These are phyloP conservation scores for Deinandra increscens DNA, from an alignment of 129 eudicot genomes.

Conservation along the genomic window DNA sequence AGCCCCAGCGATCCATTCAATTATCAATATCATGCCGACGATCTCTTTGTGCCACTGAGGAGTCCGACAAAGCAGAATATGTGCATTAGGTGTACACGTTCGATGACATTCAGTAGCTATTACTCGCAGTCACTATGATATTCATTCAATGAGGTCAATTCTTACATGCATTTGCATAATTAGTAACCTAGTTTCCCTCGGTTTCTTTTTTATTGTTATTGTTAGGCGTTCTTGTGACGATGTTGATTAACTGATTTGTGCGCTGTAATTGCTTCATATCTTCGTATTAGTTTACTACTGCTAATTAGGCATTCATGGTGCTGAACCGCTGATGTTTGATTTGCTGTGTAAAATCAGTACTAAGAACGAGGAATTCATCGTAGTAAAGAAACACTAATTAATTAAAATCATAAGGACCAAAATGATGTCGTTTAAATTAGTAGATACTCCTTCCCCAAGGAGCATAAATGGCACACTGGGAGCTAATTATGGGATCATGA, in stretches of 20 bases:
- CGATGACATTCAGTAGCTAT: background rate
- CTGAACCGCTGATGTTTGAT: background rate
- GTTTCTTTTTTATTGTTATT: background rate
- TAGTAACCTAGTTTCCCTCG: background rate
- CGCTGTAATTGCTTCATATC: background rate
- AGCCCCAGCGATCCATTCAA: background rate
- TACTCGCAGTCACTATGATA: background rate
- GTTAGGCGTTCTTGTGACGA: background rate
- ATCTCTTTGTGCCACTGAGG: slow-evolving; percentile 44
- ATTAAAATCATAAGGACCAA: no score
- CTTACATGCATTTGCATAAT: slow-evolving; percentile 10
- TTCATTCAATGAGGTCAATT: slow-evolving; percentile 7
- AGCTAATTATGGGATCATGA: no score
- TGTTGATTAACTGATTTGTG: background rate
- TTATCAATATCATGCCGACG: background rate
- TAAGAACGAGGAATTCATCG: background rate
- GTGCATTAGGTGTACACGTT: slow-evolving; percentile 45
- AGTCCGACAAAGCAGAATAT: slow-evolving; percentile 69
- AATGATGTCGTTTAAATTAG: background rate
- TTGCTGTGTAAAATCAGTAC: background rate
- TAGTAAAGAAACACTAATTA: background rate
- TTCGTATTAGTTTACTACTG: background rate
- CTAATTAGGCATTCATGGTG: background rate
- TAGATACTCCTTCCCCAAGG: no score
- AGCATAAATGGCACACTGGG: no score